Evolutionary conservation across 495 filamentous ascomycete species (phyloP), one percentile per base, ranked within the genome.

Genomic region (Penicillium coprophilum): DNA sequence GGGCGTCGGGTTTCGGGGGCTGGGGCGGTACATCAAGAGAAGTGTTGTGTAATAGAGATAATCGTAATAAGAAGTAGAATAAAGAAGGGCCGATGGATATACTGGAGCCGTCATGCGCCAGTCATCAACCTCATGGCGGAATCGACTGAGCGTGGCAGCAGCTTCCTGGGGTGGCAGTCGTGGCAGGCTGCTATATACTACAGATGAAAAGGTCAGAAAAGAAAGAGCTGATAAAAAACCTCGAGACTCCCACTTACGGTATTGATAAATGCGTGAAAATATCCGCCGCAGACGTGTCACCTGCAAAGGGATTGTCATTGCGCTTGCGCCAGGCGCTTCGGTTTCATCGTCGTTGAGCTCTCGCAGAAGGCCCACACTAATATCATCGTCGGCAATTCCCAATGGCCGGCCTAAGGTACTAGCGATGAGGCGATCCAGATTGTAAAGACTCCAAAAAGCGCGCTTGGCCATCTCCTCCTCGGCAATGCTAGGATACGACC

Each of bases 401-500:
- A 82, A 59, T 2, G 79, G 79, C 44, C 79, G 72, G 13, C 76
- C 77, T 0, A 82, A 58, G 2, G 79, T 81, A 24, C 78, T 73
- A 1, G 77, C 76, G 21, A 82, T 74, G 36, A 81, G 69, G 8
- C 79, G 76, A 49, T 82, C 79, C 11, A 82, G 61, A 8, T 77
- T 79, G 52, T 82, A 82, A 1, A 80, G 67, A 59, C 77, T 80
- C 79, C 79, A 82, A 47, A 80, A 82, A 0, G 76, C 70, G 7
- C 79, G 72, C 41, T 80, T 79, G 8, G 76, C 63, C 68, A 80
- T 77, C 50, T 82, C 79, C 20, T 80, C 66, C 34, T 74, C 71
- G 1, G 66, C 59, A 32, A 74, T 45, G 40, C 62, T 77, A 10
- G 61, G 47, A 27, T 66, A 67, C 0, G 75, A 59, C 19, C 77